Evolutionary conservation across 192 early-diverging fungal species (phyloP).

Genomic region (Gigaspora rosea): DNA sequence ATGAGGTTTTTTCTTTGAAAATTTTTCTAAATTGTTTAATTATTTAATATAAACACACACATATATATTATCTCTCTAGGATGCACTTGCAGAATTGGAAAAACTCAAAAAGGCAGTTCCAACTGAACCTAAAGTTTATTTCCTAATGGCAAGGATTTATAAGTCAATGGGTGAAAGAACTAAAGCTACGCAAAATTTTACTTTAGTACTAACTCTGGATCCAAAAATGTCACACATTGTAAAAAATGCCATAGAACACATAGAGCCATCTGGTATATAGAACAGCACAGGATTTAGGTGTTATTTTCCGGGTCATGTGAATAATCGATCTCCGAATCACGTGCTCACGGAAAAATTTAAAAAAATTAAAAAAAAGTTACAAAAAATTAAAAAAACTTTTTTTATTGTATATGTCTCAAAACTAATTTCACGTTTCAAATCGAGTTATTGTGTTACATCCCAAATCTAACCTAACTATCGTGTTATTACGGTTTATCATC

Average conservation of each 20-base stretch:
- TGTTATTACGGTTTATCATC: too few relatives aligned
- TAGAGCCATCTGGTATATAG: too few relatives aligned
- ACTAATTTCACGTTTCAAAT: too few relatives aligned
- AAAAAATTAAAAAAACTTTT: too few relatives aligned
- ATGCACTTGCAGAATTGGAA: conserved; percentile 66
- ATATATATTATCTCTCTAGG: conserved; percentile 33
- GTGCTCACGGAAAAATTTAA: too few relatives aligned
- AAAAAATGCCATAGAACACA: conserved; percentile 48
- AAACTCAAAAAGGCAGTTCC: conserved; percentile 51
- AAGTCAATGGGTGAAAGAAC: conserved; percentile 50
- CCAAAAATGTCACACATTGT: conserved; percentile 47
- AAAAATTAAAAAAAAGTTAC: too few relatives aligned
- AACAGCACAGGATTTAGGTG: too few relatives aligned
- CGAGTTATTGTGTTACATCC: too few relatives aligned
- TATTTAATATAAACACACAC: not conserved
- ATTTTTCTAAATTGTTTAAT: not conserved
- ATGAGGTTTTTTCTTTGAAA: not conserved
- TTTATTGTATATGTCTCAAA: too few relatives aligned
- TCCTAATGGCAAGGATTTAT: conserved; percentile 63
- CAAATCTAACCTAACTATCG: too few relatives aligned
- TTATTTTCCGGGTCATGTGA: too few relatives aligned
- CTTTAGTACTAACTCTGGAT: conserved; percentile 65
- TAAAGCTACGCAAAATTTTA: conserved; percentile 60
- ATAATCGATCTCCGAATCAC: too few relatives aligned
- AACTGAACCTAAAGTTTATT: conserved; percentile 61